These are phyloP conservation scores for Phytophthora chlamydospora DNA, from an alignment of 352 stramenopile genomes.

Conservation along the genomic window DNA sequence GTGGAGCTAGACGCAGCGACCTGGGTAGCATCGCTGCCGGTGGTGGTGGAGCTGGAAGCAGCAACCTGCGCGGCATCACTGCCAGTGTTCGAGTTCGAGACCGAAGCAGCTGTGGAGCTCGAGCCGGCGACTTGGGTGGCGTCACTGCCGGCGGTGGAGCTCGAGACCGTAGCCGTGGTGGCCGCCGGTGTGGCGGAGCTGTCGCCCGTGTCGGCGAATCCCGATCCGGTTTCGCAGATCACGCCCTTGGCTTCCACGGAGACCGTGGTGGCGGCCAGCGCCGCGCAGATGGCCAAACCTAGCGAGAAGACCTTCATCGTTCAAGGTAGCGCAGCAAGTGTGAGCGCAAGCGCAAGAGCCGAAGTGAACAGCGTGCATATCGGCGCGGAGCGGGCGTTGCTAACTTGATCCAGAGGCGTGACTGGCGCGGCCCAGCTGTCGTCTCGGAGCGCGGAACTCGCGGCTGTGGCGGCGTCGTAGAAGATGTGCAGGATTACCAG, in stretches of 20 bases:
- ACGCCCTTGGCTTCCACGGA: constrained; percentile 23
- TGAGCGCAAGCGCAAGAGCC: constrained; percentile 18
- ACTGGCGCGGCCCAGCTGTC: constrained; percentile 22
- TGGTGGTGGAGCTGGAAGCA: not conserved
- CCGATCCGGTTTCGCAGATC: constrained; percentile 24
- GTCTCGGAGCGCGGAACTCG: constrained; percentile 9
- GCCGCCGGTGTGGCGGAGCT: constrained; percentile 10
- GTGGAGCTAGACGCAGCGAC: constrained; percentile 9
- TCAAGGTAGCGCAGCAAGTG: not conserved
- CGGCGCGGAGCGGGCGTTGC: constrained; percentile 10
- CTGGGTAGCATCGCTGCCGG: constrained; percentile 3
- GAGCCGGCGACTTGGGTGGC: not conserved
- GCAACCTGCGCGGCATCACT: not conserved
- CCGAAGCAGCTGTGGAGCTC: not conserved
- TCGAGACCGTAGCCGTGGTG: constrained; percentile 5
- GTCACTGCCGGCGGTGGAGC: constrained; percentile 5
- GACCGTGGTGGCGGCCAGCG: constrained; percentile 24
- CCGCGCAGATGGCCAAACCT: constrained; percentile 28
- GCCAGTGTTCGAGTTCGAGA: not conserved
- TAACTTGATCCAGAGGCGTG: constrained; percentile 21
- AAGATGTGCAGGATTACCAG: constrained; percentile 37
- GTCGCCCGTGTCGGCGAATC: constrained; percentile 24
- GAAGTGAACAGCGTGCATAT: constrained; percentile 27
- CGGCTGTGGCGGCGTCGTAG: constrained; percentile 29
- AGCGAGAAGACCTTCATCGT: constrained; percentile 34